Conservation (phyloP, 2,329 filamentous ascomycete genomes). For the Clarireedia monteithiana region DNA sequence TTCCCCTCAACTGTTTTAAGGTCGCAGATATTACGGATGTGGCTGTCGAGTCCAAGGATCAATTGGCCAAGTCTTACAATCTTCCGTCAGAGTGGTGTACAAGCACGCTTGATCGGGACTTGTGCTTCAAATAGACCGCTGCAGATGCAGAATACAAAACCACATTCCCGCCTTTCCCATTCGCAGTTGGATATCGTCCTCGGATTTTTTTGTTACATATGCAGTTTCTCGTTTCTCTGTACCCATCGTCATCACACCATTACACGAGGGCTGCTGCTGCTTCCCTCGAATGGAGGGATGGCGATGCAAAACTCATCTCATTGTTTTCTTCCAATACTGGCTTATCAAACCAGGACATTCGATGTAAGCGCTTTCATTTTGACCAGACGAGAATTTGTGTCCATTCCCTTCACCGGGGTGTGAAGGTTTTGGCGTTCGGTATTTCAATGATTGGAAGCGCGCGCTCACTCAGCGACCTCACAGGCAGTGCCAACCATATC, state of each 20-base stretch:
- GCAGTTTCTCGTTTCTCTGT: background rate
- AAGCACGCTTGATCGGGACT: background rate
- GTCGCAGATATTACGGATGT: background rate
- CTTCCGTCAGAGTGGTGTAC: background rate
- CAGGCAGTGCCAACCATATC: background rate
- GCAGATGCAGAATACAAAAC: background rate
- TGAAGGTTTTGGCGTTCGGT: background rate
- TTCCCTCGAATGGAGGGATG: no score
- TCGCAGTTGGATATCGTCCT: no score
- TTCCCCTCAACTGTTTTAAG: background rate
- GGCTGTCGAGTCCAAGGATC: background rate
- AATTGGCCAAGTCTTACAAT: background rate
- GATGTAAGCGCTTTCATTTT: background rate
- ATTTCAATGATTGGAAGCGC: constrained; percentile 3
- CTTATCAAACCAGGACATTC: background rate
- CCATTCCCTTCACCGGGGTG: background rate
- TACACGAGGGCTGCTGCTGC: background rate
- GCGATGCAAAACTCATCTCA: background rate
- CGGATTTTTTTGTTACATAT: background rate
- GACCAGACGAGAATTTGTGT: background rate
- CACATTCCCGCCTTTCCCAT: no score
- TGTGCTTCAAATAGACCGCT: background rate
- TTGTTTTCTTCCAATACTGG: background rate
- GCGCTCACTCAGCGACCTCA: background rate
- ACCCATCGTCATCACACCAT: background rate